Evolutionary conservation across 129 eudicot genomes (phyloP), one percentile per base, ranked within the genome.

Genomic region (Arctium lappa): DNA sequence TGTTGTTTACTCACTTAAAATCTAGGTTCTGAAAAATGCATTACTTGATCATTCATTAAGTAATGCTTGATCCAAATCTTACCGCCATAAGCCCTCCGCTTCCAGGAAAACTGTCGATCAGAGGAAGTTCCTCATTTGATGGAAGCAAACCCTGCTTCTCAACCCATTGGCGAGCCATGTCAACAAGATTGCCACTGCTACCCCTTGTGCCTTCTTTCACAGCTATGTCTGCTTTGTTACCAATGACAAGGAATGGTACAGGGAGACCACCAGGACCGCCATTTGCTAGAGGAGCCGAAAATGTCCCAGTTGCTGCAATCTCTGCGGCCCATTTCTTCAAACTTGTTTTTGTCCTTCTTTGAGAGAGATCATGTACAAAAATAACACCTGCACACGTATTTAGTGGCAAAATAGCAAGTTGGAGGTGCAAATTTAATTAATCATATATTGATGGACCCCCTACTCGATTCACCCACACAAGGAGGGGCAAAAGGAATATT

Each of bases 111-210:
- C 91, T 93, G 83, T 93, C 99, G 31, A 91, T 87, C 75, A 95
- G 40, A 1, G 99, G 99, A 84, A 93, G 91, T 73, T 95, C 99
- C 32, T 95, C 98, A 76, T 87, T 90, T 50, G 95, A 84, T 36
- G 99, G 90, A 85, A 95, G 94, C 71, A 95, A 88, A 83, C 99
- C 99, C 88, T 95, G 98, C 77, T 93, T 93, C 82, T 95, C 99
- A 33, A 93, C 97, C 99, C 98, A 95, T 6, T 95, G 97, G 18
- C 91, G 89, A 31, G 99, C 99, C 78, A 80, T 89, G 85, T 95
- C 99, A 74, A 95, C 97, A 84, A 95, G 98, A 88, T 95, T 95
- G 76, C 99, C 99, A 88, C 94, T 95, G 87, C 99, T 95, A 60
- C 93, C 97, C 80, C 91, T 81, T 4, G 85, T 78, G 22, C 97